Conservation (phyloP, 176 grass and related monocot genomes). For the Oryza rufipogon region DNA sequence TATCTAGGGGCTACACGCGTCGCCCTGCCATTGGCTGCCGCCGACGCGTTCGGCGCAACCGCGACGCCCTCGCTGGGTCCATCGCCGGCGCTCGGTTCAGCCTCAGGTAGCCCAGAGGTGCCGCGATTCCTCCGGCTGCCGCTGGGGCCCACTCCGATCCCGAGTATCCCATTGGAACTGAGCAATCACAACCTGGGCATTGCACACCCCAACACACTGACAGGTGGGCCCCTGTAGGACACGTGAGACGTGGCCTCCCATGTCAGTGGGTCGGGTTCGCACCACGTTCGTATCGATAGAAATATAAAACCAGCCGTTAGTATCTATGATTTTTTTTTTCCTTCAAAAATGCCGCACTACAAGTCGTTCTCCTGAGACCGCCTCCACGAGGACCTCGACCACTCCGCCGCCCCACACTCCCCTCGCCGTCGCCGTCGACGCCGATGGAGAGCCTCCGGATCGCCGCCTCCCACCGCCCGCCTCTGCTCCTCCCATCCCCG, state of each 20-base stretch:
- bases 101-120: not conserved
- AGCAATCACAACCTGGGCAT: not conserved
- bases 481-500: not conserved
- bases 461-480: slow-evolving; percentile 41
- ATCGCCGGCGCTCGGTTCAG: slow-evolving; percentile 8
- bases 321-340: slow-evolving; percentile 10
- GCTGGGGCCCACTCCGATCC: not conserved
- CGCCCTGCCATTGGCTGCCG: not conserved
- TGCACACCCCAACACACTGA: not conserved
- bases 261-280: not conserved
- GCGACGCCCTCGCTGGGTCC: not conserved
- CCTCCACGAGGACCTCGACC: not conserved
- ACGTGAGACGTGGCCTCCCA: not conserved
- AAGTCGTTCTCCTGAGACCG: slow-evolving; percentile 1
- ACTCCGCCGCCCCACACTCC: slow-evolving; percentile 8
- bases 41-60: not conserved
- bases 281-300: not conserved
- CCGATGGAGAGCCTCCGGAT: slow-evolving; percentile 54
- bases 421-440: not conserved
- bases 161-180: not conserved
- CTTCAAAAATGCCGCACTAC: slow-evolving; percentile 17
- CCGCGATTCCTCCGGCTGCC: not conserved
- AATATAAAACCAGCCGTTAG: slow-evolving; percentile 9
- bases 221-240: not conserved
- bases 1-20: not conserved